phyloP scores from a whole-genome alignment of 75 land plant species.

The Ceratopteris richardii region DNA sequence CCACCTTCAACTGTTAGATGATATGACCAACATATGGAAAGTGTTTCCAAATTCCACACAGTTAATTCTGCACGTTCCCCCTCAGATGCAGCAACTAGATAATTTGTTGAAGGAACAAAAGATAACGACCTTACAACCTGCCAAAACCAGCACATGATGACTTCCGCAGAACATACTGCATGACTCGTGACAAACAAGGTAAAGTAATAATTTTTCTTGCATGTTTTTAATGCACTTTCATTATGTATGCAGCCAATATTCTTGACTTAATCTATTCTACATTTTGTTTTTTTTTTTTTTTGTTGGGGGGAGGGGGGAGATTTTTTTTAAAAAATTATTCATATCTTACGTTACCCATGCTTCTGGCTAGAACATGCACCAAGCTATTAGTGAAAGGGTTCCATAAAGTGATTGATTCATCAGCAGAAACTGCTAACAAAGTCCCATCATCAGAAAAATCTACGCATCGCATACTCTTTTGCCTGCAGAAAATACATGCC shows the following conservation, averaged over 20 bases:
- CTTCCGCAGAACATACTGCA: too few species aligned
- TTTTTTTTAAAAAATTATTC: too few species aligned
- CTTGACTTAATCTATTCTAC: too few species aligned
- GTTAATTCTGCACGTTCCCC: constrained; percentile 45
- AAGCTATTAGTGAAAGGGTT: constrained; percentile 21
- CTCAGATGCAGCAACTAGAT: constrained; percentile 58
- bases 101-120: constrained; percentile 58
- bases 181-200: too few species aligned
- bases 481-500: constrained; percentile 5
- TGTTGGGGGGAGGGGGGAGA: too few species aligned
- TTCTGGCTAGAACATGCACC: neutral
- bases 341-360: neutral
- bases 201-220: too few species aligned
- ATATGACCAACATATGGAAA: constrained; percentile 66
- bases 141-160: neutral
- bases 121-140: constrained; percentile 48
- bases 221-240: too few species aligned
- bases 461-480: constrained; percentile 14
- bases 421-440: constrained; percentile 26
- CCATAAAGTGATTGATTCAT: constrained; percentile 27
- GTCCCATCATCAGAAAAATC: constrained; percentile 30
- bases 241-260: too few species aligned
- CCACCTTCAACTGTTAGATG: constrained; percentile 56
- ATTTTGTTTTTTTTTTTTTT: too few species aligned
- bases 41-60: constrained; percentile 69